Evolutionary conservation across 2,329 filamentous ascomycete genomes (phyloP).

Genomic region (Neopestalotiopsis rosae): DNA sequence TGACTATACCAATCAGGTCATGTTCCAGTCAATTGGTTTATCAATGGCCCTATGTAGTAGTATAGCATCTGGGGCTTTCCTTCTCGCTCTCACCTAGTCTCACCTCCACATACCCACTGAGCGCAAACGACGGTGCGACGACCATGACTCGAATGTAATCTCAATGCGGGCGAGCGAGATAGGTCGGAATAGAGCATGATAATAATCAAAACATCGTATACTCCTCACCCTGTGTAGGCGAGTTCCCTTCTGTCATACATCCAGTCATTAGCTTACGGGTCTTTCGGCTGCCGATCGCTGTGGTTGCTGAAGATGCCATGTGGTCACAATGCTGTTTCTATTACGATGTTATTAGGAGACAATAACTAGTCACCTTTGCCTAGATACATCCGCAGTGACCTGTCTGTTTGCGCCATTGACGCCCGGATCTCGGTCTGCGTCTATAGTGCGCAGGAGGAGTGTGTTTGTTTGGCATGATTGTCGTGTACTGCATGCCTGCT

Average conservation of each 20-base stretch:
- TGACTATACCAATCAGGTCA: background rate
- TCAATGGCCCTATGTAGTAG: background rate
- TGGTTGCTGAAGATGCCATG: background rate
- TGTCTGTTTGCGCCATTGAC: background rate
- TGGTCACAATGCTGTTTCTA: conserved; percentile 11
- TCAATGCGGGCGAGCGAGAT: background rate
- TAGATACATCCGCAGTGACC: background rate
- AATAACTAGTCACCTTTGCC: background rate
- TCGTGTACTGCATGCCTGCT: background rate
- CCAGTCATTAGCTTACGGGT: conserved; percentile 12
- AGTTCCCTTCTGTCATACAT: conserved; percentile 2
- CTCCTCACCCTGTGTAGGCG: background rate
- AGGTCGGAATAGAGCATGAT: too few species aligned
- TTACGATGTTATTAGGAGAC: conserved; percentile 13
- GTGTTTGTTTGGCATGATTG: background rate
- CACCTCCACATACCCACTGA: background rate
- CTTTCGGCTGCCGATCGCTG: background rate
- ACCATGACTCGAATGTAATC: conserved; percentile 1
- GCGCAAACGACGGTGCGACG: background rate
- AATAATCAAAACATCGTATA: background rate
- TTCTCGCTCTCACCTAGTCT: background rate
- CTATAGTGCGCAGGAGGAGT: background rate
- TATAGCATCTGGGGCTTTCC: conserved; percentile 1
- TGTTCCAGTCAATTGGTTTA: background rate
- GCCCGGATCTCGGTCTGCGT: background rate